Evolutionary conservation across 176 grass and related monocot species (phyloP).

Genomic region (Cymbopogon citratus): DNA sequence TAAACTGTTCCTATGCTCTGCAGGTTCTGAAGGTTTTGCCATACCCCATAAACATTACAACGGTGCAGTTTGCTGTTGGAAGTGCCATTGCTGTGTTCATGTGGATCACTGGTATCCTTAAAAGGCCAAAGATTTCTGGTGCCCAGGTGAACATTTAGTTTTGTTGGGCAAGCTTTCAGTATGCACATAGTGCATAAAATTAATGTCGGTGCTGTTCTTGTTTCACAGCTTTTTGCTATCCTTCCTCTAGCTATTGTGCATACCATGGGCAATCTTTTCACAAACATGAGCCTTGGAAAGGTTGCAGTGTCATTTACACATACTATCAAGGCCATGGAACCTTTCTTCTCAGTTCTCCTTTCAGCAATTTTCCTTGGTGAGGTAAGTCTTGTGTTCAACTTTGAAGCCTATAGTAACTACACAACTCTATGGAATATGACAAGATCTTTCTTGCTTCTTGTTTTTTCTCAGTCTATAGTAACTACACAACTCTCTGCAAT

Average conservation of each 20-base stretch:
- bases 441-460: neutral
- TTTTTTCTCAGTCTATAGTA: neutral
- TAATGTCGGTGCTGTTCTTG: conserved; percentile 2
- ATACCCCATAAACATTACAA: conserved; percentile 78
- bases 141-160: conserved; percentile 51
- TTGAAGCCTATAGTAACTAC: neutral
- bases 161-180: neutral
- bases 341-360: conserved; percentile 78
- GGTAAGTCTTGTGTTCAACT: conserved; percentile 26
- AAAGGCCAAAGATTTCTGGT: conserved; percentile 68
- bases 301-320: conserved; percentile 85
- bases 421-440: neutral
- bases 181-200: neutral
- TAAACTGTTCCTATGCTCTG: neutral
- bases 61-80: conserved; percentile 66
- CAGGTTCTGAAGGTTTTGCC: conserved; percentile 80
- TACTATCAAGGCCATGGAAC: conserved; percentile 79
- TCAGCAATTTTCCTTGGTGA: conserved; percentile 71
- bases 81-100: conserved; percentile 54
- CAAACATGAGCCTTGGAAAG: conserved; percentile 80
- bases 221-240: conserved; percentile 63
- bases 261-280: conserved; percentile 85
- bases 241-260: conserved; percentile 73
- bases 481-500: neutral
- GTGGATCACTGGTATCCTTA: conserved; percentile 65